These are phyloP conservation scores for Pezicula neosporulosa DNA, from an alignment of 2,329 filamentous ascomycete genomes.

Conservation along the genomic window DNA sequence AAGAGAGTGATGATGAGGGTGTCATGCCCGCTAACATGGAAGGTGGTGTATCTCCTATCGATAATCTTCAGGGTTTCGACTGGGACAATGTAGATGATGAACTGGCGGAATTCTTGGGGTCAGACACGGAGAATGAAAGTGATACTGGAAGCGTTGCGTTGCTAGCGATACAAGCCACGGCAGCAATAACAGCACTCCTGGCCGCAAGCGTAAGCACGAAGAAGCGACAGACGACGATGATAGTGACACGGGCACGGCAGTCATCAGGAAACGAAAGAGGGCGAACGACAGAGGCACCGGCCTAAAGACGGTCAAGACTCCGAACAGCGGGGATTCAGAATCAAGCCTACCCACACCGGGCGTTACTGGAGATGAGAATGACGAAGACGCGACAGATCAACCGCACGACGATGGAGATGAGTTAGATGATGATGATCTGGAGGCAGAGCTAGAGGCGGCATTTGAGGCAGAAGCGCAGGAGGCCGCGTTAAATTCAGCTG, in stretches of 20 bases:
- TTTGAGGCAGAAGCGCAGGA: constrained; percentile 35
- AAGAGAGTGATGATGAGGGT: constrained; percentile 41
- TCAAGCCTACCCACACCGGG: constrained; percentile 38
- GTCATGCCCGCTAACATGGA: constrained; percentile 48
- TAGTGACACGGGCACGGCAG: constrained; percentile 43
- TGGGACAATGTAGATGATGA: constrained; percentile 68
- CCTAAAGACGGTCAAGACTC: constrained; percentile 42
- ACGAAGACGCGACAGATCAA: constrained; percentile 23
- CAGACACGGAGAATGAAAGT: constrained; percentile 47
- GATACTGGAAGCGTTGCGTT: constrained; percentile 20
- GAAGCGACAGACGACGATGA: constrained; percentile 40
- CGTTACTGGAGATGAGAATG: constrained; percentile 40
- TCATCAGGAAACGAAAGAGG: constrained; percentile 49
- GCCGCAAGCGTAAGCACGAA: constrained; percentile 26
- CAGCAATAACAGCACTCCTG: constrained; percentile 16
- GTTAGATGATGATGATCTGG: constrained; percentile 52
- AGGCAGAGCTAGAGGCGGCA: constrained; percentile 47
- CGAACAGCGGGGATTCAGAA: constrained; percentile 33
- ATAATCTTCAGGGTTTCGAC: constrained; percentile 55
- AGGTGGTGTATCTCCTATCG: constrained; percentile 48
- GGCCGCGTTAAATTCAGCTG: not conserved
- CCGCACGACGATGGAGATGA: constrained; percentile 32
- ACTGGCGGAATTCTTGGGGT: constrained; percentile 68
- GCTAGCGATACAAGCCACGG: constrained; percentile 13
- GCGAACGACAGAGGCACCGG: constrained; percentile 42